Evolutionary conservation across 1,139 yeast species (phyloP), one percentile per base, ranked within the genome.

Genomic region (Spathaspora sp.): DNA sequence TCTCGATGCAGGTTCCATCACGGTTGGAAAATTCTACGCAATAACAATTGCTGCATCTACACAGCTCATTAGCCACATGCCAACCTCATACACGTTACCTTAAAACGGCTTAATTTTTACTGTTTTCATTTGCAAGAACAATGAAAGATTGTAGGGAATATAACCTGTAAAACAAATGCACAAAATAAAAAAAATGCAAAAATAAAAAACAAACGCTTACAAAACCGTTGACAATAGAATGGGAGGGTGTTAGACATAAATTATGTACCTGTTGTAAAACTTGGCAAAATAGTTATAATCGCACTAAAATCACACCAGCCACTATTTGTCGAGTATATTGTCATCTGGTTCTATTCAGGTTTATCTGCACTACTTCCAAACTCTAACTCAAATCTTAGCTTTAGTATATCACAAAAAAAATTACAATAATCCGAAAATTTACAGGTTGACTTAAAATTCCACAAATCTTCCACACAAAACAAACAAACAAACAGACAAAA

Each of bases 361-460:
- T 10, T 27, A 10, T 11, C 31, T 31, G 36, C 36, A 31, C 36
- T 4, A 15, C 7, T 31, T 31, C 36, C 15, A 31, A 31, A 20
- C 6, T 20, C 7, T 20, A 20, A 20, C 7, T 31, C n/a, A 31
- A 11, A 31, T 13, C 7, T 7, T 7, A 31, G 5, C 7, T 9
- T 13, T n/a, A 4, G 10, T 6, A 31, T 29, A 15, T 2, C 36
- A 15, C 36, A 31, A 13, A 31, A 31, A 31, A 31, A 31, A 31
- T 13, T 20, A 31, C 13, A 31, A 31, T 13, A 15, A 31, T 31
- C 17, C 18, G 10, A 6, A 6, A 13, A 11, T 31, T 31, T 31
- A 31, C 36, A 31, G 36, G 36, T 31, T 31, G 18, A 13, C 18
- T 31, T 31, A 31, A 31, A 31, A 31, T 31, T 31, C 36, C 36